Percentiles rank a stretch among this genome's conserved stretches.
Conservation (phyloP, 1,284 basidiomycete species). For the Heterobasidion parviporum region DNA sequence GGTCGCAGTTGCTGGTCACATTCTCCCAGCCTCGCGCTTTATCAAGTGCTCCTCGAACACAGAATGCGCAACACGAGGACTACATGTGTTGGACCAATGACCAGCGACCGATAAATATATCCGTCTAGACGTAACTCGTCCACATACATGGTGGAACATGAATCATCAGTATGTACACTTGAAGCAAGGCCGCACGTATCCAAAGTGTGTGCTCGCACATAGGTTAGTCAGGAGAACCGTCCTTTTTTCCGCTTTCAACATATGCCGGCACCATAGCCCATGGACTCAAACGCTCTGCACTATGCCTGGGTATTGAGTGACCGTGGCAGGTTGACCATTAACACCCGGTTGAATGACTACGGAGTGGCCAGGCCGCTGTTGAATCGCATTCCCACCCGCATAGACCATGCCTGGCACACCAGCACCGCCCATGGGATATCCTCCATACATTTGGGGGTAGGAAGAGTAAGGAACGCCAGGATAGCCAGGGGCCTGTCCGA, state of each 20-base stretch:
- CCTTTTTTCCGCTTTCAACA: too few species aligned
- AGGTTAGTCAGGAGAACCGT: too few species aligned
- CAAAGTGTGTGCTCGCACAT: too few species aligned
- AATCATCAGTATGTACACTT: background rate
- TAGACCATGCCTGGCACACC: constrained; percentile 8
- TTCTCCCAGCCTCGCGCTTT: background rate
- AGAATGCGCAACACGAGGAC: background rate
- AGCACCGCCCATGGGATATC: constrained; percentile 8
- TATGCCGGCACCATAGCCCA: background rate
- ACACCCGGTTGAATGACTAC: constrained; percentile 61
- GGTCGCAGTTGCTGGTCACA: too few species aligned
- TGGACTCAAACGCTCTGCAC: constrained; percentile 12
- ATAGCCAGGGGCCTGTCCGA: constrained; percentile 38
- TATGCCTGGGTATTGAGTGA: constrained; percentile 51
- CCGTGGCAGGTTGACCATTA: constrained; percentile 49
- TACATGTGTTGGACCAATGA: constrained; percentile 8
- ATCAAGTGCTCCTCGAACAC: background rate
- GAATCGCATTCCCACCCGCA: constrained; percentile 25
- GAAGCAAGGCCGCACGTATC: background rate
- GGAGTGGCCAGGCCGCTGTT: constrained; percentile 53
- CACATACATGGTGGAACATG: constrained; percentile 9
- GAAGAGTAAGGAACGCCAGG: constrained; percentile 11
- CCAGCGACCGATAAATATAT: background rate
- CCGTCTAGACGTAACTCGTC: constrained; percentile 9
- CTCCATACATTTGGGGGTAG: constrained; percentile 12